Evolutionary conservation across 2,329 filamentous ascomycete species (phyloP).

Genomic region (Penicillium frequentans): DNA sequence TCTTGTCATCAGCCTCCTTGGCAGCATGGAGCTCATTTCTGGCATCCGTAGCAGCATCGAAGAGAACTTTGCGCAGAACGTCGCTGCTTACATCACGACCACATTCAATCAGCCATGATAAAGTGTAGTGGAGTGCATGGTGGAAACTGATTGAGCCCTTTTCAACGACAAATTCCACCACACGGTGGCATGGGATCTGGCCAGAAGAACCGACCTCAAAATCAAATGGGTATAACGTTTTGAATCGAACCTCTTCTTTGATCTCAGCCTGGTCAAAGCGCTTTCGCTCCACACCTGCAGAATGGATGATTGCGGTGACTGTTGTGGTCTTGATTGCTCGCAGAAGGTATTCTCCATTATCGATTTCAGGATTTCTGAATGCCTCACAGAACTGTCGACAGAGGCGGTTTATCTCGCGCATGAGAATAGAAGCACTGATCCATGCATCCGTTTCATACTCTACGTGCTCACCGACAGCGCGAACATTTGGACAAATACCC

Average conservation of each 20-base stretch:
- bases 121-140: constrained; percentile 90
- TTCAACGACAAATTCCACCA: constrained; percentile 87
- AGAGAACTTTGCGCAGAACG: constrained; percentile 67
- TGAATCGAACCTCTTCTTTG: constrained; percentile 82
- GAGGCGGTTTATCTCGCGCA: constrained; percentile 89
- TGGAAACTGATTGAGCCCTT: constrained; percentile 94
- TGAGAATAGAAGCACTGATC: constrained; percentile 94
- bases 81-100: constrained; percentile 72
- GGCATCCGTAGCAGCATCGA: constrained; percentile 63
- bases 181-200: constrained; percentile 56
- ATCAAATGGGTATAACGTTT: constrained; percentile 73
- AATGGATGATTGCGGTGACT: constrained; percentile 83
- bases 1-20: constrained; percentile 46
- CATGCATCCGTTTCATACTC: constrained; percentile 98
- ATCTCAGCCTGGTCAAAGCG: constrained; percentile 86
- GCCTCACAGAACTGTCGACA: constrained; percentile 86
- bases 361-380: constrained; percentile 69
- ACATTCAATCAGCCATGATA: constrained; percentile 94
- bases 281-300: constrained; percentile 80
- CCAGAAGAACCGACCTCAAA: constrained; percentile 60
- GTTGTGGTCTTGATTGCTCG: constrained; percentile 66
- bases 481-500: constrained; percentile 90
- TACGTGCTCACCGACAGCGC: constrained; percentile 91
- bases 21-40: constrained; percentile 58
- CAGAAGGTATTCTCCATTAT: constrained; percentile 68